These are phyloP conservation scores for Stropharia rugosoannulata DNA, from an alignment of 768 basidiomycete species.

Conservation along the genomic window DNA sequence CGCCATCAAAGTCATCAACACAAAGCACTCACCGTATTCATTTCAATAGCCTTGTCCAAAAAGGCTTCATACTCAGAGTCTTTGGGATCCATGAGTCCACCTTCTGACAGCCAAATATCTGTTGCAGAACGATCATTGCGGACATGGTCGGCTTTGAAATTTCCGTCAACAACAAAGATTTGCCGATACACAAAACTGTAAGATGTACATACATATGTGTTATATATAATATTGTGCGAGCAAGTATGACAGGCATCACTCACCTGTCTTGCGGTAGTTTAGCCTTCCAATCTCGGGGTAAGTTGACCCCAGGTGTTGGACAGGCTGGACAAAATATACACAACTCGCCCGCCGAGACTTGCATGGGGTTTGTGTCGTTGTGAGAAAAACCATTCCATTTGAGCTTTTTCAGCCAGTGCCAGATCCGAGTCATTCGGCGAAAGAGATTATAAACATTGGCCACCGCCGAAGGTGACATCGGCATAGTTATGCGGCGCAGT, in stretches of 20 bases:
- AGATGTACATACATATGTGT: neutral
- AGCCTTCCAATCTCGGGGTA: conserved; percentile 18
- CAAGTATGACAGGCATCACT: too few species aligned
- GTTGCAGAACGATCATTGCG: too few species aligned
- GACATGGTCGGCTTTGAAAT: neutral
- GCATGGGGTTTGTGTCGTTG: neutral
- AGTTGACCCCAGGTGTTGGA: conserved; percentile 24
- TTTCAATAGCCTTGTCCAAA: neutral
- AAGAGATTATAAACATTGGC: too few species aligned
- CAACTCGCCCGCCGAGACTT: conserved; percentile 1
- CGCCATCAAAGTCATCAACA: too few species aligned
- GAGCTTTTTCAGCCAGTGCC: neutral
- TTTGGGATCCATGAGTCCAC: too few species aligned
- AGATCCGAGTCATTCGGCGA: too few species aligned
- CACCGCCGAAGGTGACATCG: too few species aligned
- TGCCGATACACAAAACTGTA: neutral
- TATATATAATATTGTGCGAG: too few species aligned
- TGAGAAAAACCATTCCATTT: conserved; percentile 14
- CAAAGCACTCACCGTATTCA: neutral
- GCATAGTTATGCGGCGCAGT: too few species aligned
- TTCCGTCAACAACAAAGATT: neutral
- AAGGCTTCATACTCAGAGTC: too few species aligned
- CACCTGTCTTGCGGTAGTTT: neutral
- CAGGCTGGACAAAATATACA: conserved; percentile 22
- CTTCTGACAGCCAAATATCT: too few species aligned